phyloP scores from a whole-genome alignment of 805 yeast species.

The Sugiyamaella qingdaonensis region DNA sequence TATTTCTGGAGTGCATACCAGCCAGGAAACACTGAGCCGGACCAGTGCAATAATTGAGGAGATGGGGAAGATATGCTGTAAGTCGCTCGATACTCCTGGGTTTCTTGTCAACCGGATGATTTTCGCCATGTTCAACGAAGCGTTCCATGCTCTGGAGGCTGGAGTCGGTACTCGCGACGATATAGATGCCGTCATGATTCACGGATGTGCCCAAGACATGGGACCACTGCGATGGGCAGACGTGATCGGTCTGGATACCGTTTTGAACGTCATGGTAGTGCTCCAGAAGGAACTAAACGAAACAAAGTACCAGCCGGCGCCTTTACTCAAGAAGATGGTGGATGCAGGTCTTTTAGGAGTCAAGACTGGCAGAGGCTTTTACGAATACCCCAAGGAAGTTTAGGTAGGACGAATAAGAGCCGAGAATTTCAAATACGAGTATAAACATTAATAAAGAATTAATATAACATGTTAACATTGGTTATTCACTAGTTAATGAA shows the following conservation, averaged over 20 bases:
- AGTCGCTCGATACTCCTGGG: conserved; percentile 37
- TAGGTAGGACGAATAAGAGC: too few relatives aligned
- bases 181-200: conserved; percentile 39
- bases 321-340: conserved; percentile 33
- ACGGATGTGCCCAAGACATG: conserved; percentile 43
- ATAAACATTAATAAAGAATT: too few relatives aligned
- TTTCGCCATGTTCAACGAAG: conserved; percentile 42
- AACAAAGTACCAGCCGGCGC: conserved; percentile 38
- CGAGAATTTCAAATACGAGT: too few relatives aligned
- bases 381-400: conserved; percentile 27
- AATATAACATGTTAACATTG: too few relatives aligned
- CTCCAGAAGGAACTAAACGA: conserved; percentile 36
- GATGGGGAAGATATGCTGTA: conserved; percentile 36
- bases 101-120: conserved; percentile 39
- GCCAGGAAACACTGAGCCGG: conserved; percentile 29
- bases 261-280: conserved; percentile 37
- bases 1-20: conserved; percentile 38
- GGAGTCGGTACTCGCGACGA: conserved; percentile 37
- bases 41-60: conserved; percentile 29
- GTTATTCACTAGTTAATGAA: too few relatives aligned
- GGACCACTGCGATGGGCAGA: conserved; percentile 41
- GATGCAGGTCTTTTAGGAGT: conserved; percentile 39
- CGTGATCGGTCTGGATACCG: conserved; percentile 40
- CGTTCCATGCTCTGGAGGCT: conserved; percentile 34
- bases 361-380: conserved; percentile 38